phyloP scores from a whole-genome alignment of 768 basidiomycete genomes.

The Serendipita sp. region DNA sequence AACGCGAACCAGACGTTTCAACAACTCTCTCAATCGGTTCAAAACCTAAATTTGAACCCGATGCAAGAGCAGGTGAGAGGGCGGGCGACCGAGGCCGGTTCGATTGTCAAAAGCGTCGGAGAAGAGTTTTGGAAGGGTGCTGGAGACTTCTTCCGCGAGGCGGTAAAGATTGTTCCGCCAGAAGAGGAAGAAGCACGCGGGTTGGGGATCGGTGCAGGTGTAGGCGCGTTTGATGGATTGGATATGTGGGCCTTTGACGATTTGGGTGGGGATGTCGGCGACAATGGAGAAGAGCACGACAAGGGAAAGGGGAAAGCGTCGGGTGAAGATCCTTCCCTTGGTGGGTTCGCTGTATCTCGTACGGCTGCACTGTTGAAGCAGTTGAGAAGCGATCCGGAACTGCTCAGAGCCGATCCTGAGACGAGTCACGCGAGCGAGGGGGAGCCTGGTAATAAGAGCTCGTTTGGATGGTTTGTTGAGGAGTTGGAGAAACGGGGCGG shows the following conservation, averaged over 20 bases:
- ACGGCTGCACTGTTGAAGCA: conserved; percentile 62
- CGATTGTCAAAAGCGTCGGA: background rate
- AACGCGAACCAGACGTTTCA: background rate
- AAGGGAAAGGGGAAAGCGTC: conserved; percentile 25
- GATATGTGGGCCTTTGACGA: conserved; percentile 57
- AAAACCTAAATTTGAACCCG: conserved; percentile 14
- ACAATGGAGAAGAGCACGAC: conserved; percentile 12
- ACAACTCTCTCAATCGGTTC: background rate
- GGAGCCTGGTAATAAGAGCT: no score
- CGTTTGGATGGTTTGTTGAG: background rate
- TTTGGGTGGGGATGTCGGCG: conserved; percentile 14
- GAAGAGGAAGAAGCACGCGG: conserved; percentile 26
- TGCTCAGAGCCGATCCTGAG: conserved; percentile 56
- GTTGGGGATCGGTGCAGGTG: conserved; percentile 18
- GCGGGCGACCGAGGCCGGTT: conserved; percentile 54
- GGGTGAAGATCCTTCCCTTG: conserved; percentile 29
- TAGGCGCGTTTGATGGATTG: conserved; percentile 64
- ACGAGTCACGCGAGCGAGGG: background rate
- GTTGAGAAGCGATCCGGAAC: conserved; percentile 54
- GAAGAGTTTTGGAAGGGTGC: conserved; percentile 40
- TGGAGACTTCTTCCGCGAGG: conserved; percentile 52
- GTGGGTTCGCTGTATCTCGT: conserved; percentile 38
- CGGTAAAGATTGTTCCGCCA: conserved; percentile 85
- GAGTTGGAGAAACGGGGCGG: background rate
- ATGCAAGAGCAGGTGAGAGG: conserved; percentile 33